Base-by-base conservation (phyloP, 306 rosid species). In the Vigna trinervia region DNA sequence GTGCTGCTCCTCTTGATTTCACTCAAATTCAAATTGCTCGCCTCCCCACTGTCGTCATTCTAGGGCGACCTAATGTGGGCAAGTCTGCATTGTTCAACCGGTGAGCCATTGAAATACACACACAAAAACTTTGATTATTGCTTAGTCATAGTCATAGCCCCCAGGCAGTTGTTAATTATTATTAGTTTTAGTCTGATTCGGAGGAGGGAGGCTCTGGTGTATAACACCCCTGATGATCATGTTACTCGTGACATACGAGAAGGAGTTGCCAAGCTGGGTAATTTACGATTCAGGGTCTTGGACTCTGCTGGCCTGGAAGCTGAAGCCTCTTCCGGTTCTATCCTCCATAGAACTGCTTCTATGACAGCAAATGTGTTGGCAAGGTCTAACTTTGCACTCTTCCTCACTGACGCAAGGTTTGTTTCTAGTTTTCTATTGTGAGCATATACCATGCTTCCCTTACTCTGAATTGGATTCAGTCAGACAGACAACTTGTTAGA, bases 271-370 rank as follows among this genome's bases (percentile, higher is more conserved):
- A 95, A 92, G 79, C 83, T 95, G 84, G 89, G 96, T 68, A 87
- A 95, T 86, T 78, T 95, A 56, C 89, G 98, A 30, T 92, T 95
- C 88, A 88, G 84, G 77, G 98, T 92, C 12, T 76, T 95, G 86
- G 98, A 95, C 64, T 92, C 98, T 22, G 96, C 98, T 76, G 98
- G 97, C 66, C 80, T 95, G 76, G 97, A 95, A 87, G 86, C 93
- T 1, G 80, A 88, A 46, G 89, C 96, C 34, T 48, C 91, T 82
- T 92, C 93, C 0, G 92, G 91, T 32, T 92, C 98, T 57, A 90
- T 95, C 82, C 97, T 95, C 50, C 91, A 88, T 70, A 83, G 98
- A 84, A 95, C 97, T 15, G 85, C 97, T 56, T 89, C 85, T 48
- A 89, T 95, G 81, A 95, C 98, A 20, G 92, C 89, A 3, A 85